phyloP scores from a whole-genome alignment of 2,329 filamentous ascomycete genomes.

The Pezicula rhizophila region DNA sequence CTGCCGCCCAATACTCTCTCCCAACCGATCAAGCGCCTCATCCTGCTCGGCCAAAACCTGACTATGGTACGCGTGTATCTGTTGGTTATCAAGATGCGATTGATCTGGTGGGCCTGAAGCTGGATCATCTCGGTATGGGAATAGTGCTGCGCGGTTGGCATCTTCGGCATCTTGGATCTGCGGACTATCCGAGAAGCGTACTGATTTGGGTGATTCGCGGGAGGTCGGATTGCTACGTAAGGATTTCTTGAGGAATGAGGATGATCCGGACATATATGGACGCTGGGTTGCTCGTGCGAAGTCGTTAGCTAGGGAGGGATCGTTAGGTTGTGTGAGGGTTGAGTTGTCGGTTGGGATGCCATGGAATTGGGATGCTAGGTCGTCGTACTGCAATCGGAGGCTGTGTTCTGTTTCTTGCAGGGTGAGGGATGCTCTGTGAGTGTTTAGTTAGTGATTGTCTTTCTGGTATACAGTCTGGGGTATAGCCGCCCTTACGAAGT shows the following conservation, averaged over 20 bases:
- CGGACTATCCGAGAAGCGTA: conserved; percentile 73
- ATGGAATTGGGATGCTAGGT: conserved; percentile 76
- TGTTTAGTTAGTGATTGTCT: conserved; percentile 4
- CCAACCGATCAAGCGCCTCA: conserved; percentile 81
- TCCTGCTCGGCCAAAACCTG: conserved; percentile 85
- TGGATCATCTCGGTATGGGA: conserved; percentile 69
- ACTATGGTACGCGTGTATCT: conserved; percentile 80
- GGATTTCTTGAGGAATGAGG: conserved; percentile 31
- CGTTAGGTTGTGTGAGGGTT: conserved; percentile 56
- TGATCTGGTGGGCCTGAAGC: conserved; percentile 24
- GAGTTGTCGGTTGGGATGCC: conserved; percentile 48
- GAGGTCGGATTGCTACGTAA: conserved; percentile 27
- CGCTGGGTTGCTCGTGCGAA: conserved; percentile 53
- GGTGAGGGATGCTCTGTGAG: conserved; percentile 33
- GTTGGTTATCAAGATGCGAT: conserved; percentile 64
- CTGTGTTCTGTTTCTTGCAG: conserved; percentile 60
- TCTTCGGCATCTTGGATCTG: conserved; percentile 38
- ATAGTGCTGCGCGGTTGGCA: conserved; percentile 50
- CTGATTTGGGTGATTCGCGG: conserved; percentile 73
- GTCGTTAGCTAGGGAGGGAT: conserved; percentile 54
- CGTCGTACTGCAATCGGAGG: conserved; percentile 68
- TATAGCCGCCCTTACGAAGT: conserved; percentile 43
- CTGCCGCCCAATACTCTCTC: conserved; percentile 82
- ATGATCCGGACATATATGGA: conserved; percentile 34
- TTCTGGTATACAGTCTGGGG: conserved; percentile 4